Percentiles rank a stretch among this genome's conserved stretches.
These are phyloP conservation scores for Mesembryanthemum crystallinum DNA, from an alignment of 148 eudicot species.

Conservation along the genomic window DNA sequence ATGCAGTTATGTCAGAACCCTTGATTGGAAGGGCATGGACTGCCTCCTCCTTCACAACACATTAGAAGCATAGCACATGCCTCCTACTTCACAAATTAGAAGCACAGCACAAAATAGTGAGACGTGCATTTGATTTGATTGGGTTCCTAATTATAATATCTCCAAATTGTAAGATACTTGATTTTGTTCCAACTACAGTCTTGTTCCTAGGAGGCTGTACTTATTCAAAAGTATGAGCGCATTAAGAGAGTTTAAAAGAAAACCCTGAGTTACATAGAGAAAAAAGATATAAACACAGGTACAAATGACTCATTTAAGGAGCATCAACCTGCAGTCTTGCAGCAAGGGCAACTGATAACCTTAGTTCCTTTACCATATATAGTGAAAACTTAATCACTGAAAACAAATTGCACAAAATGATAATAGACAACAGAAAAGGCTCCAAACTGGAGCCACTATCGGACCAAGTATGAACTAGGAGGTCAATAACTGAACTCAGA, in stretches of 20 bases:
- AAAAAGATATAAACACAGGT: background rate
- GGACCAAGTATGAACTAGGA: too few relatives aligned
- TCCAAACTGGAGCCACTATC: too few relatives aligned
- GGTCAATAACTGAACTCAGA: too few relatives aligned
- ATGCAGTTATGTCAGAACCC: background rate
- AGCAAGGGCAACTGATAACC: background rate
- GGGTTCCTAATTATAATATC: too few relatives aligned
- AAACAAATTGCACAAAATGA: background rate
- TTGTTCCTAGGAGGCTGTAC: too few relatives aligned
- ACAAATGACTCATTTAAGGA: background rate
- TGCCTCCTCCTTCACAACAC: background rate
- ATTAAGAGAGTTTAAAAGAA: background rate
- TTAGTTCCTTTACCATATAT: background rate
- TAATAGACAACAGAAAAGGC: too few relatives aligned
- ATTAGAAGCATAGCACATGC: too few relatives aligned
- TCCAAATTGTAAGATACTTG: too few relatives aligned
- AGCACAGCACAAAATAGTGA: background rate
- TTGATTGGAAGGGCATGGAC: background rate
- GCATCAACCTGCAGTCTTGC: background rate
- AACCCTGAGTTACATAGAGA: background rate
- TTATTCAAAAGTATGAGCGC: too few relatives aligned
- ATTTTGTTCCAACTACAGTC: too few relatives aligned
- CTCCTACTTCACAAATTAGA: too few relatives aligned
- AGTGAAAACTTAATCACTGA: background rate
- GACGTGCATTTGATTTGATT: too few relatives aligned